Evolutionary conservation across 495 filamentous ascomycete genomes (phyloP).

Genomic region (Penicillium lagena): DNA sequence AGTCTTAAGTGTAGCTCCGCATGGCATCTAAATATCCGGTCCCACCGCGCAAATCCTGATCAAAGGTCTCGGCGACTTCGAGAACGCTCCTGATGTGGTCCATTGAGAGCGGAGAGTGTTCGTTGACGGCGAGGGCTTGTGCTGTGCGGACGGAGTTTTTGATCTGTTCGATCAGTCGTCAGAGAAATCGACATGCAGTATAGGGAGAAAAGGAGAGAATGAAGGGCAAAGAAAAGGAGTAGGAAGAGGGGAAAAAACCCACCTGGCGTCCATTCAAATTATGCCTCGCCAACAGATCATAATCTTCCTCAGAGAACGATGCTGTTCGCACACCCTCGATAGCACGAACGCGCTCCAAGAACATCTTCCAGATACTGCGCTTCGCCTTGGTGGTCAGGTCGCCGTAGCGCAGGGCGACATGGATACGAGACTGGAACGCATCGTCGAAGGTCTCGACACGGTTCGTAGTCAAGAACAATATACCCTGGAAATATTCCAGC

Average conservation of each 20-base stretch:
- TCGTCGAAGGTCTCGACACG: constrained; percentile 69
- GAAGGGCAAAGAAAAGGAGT: not conserved
- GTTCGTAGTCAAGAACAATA: constrained; percentile 77
- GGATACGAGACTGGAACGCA: constrained; percentile 63
- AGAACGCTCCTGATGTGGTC: constrained; percentile 77
- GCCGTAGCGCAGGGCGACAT: constrained; percentile 72
- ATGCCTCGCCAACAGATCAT: constrained; percentile 57
- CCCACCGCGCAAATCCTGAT: constrained; percentile 66
- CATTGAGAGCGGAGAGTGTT: constrained; percentile 64
- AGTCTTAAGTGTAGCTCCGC: constrained; percentile 41
- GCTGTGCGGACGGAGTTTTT: constrained; percentile 88
- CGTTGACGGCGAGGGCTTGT: constrained; percentile 77
- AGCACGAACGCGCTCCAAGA: constrained; percentile 62
- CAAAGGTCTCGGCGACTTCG: constrained; percentile 76
- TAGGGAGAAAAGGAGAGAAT: not conserved
- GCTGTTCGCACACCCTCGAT: constrained; percentile 55
- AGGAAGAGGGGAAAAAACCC: constrained; percentile 12
- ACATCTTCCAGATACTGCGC: constrained; percentile 81
- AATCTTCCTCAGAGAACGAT: constrained; percentile 64
- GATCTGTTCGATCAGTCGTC: constrained; percentile 47
- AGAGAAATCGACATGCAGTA: not conserved
- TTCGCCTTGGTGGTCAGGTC: constrained; percentile 70
- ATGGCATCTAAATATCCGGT: constrained; percentile 49
- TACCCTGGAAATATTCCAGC: constrained; percentile 73
- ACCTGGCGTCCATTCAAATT: constrained; percentile 84